These are phyloP conservation scores for Fusarium solani-melongenae DNA, from an alignment of 2,329 filamentous ascomycete genomes.

Conservation along the genomic window DNA sequence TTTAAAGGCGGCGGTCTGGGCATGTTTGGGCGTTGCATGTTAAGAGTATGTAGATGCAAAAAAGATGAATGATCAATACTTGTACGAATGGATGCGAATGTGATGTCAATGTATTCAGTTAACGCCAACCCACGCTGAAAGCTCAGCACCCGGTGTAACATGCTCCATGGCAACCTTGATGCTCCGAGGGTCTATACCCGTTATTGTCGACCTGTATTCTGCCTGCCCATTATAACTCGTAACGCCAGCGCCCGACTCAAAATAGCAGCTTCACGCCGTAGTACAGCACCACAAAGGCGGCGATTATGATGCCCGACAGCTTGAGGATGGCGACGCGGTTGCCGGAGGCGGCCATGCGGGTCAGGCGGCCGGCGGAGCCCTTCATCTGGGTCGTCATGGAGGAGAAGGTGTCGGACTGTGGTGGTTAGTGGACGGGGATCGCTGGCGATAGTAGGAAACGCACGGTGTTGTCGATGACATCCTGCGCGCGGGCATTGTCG, in stretches of 20 bases:
- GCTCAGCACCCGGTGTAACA: constrained; percentile 10
- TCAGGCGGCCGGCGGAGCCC: constrained; percentile 83
- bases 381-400: constrained; percentile 85
- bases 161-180: neutral
- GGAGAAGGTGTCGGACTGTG: constrained; percentile 88
- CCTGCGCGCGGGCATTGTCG: constrained; percentile 90
- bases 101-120: constrained; percentile 31
- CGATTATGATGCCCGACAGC: constrained; percentile 84
- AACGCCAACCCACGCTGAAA: constrained; percentile 35
- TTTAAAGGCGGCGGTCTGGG: constrained; percentile 32
- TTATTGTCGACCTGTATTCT: neutral
- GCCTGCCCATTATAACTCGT: neutral
- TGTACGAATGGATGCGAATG: constrained; percentile 9
- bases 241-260: constrained; percentile 45
- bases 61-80: constrained; percentile 32
- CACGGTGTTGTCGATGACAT: constrained; percentile 89
- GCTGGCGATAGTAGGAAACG: constrained; percentile 40
- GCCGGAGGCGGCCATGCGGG: constrained; percentile 89
- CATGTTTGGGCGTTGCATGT: constrained; percentile 50
- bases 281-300: constrained; percentile 77
- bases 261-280: constrained; percentile 75
- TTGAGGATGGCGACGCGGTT: constrained; percentile 94
- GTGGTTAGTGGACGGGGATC: neutral
- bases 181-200: neutral
- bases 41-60: constrained; percentile 48